Base-by-base conservation (phyloP, 371 early-diverging fungal genomes). In the Rhizopus arrhizus region DNA sequence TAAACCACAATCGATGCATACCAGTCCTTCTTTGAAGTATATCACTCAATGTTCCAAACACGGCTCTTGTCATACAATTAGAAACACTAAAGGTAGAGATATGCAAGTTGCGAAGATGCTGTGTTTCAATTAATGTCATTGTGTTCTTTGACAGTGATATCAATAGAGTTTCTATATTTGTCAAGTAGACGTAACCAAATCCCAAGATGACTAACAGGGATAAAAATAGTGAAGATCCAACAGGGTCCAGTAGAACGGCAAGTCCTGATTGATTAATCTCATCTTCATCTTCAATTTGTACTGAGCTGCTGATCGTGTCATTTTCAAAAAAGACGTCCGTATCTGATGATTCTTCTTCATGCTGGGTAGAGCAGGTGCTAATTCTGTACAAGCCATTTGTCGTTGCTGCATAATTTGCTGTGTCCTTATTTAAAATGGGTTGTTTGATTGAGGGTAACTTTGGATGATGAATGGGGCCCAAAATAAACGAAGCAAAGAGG, bases 21-120 rank as follows among this genome's bases (percentile, higher is more conserved):
- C 73, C 69, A 33, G 60, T 69, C 51, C 62, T 42, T 32, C 67
- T 54, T 49, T 80, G 63, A 54, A 75, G 42, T 53, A 83, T 12
- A 67, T 85, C 77, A 61, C 75, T 65, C 57, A 75, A 41, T 34
- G 73, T 57, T 53, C 83, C 73, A 56, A 77, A 64, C 31, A 73
- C 43, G 54, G 78, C 74, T 31, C 79, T 56, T n/a, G 81, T 72
- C 9, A 62, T 58, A 63, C 81, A 80, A 53, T 79, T 85, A 12
- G 73, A 72, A 15, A 76, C 50, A 49, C 75, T 83, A 41, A 75
- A 79, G 22, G 74, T 45, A 4, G 73, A 75, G 47, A 69, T 81
- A 69, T 69, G 79, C 45, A 64, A 28, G 59, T 68, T 83, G 45
- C 72, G 72, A 52, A 74, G 56, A 66, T 73, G 73, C 56, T 69